These are phyloP conservation scores for Ajuga chamaepitys DNA, from an alignment of 257 asterid genomes.

Conservation along the genomic window DNA sequence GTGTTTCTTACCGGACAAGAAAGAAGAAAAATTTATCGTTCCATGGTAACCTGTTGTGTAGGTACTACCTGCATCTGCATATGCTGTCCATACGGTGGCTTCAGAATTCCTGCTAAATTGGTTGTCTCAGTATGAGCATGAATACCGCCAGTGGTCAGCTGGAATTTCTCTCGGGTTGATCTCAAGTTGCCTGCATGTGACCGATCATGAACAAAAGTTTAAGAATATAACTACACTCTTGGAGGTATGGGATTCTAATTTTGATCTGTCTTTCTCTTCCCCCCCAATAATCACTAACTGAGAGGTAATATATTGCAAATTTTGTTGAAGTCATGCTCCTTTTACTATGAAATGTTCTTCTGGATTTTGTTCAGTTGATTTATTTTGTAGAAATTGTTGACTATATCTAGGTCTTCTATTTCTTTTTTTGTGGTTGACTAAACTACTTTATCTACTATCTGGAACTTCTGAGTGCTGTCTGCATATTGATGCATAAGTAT, in stretches of 20 bases:
- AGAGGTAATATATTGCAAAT: background rate
- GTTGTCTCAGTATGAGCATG: conserved; percentile 82
- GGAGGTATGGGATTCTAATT: conserved; percentile 46
- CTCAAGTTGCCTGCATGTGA: conserved; percentile 83
- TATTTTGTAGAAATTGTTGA: background rate
- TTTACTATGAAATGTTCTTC: background rate
- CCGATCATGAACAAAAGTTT: conserved; percentile 76
- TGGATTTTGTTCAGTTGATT: background rate
- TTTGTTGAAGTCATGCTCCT: background rate
- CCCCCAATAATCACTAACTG: background rate
- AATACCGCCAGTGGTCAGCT: conserved; percentile 91
- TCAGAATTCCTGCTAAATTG: conserved; percentile 73
- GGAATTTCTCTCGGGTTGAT: conserved; percentile 94
- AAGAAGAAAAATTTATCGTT: too few species aligned
- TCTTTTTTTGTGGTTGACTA: background rate
- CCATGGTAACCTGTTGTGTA: conserved; percentile 23
- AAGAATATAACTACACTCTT: conserved; percentile 67
- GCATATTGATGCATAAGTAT: background rate
- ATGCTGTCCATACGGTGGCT: conserved; percentile 60
- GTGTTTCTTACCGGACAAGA: too few species aligned
- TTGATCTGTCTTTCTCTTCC: background rate
- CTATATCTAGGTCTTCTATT: background rate
- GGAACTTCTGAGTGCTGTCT: background rate
- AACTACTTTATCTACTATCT: conserved; percentile 13
- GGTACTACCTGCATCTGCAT: conserved; percentile 78